These are phyloP conservation scores for Xylaria multiplex DNA, from an alignment of 2,329 filamentous ascomycete species.

Conservation along the genomic window DNA sequence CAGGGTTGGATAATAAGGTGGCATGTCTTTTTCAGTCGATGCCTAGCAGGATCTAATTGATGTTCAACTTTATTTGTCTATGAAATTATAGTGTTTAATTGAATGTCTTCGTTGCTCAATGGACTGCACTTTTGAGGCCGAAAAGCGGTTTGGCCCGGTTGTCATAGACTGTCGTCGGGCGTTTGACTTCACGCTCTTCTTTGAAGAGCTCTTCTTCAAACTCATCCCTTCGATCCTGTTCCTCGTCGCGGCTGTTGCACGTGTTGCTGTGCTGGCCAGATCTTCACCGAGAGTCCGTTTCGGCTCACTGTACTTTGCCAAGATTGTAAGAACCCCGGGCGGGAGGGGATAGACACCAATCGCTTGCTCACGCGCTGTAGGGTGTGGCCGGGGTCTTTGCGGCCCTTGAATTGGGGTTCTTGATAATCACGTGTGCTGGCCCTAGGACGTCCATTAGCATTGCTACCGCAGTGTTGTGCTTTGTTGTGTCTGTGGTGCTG, in stretches of 20 bases:
- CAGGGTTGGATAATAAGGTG: no score
- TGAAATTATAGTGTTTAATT: not conserved
- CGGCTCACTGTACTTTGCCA: conserved; percentile 28
- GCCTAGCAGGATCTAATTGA: no score
- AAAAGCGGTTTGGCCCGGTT: conserved; percentile 34
- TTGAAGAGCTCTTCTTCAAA: conserved; percentile 37
- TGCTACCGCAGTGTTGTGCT: conserved; percentile 27
- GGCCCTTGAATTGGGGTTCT: conserved; percentile 22
- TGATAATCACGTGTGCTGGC: conserved; percentile 20
- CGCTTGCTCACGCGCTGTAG: conserved; percentile 24
- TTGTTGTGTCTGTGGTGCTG: conserved; percentile 29
- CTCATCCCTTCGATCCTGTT: conserved; percentile 34
- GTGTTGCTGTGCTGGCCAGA: conserved; percentile 21
- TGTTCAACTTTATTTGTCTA: no score
- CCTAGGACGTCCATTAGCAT: conserved; percentile 21
- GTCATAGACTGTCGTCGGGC: conserved; percentile 33
- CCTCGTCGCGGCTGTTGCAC: conserved; percentile 15
- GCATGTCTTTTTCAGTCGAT: no score
- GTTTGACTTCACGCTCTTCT: conserved; percentile 38
- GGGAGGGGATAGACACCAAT: not conserved
- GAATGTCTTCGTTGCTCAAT: conserved; percentile 15
- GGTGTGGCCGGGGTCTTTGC: conserved; percentile 18
- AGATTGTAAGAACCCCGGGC: conserved; percentile 26
- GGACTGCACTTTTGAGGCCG: conserved; percentile 34
- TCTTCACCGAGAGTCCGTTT: conserved; percentile 15